These are phyloP conservation scores for Anaeramoeba flamelloides DNA, from an alignment of 78 protist genomes.

Conservation along the genomic window DNA sequence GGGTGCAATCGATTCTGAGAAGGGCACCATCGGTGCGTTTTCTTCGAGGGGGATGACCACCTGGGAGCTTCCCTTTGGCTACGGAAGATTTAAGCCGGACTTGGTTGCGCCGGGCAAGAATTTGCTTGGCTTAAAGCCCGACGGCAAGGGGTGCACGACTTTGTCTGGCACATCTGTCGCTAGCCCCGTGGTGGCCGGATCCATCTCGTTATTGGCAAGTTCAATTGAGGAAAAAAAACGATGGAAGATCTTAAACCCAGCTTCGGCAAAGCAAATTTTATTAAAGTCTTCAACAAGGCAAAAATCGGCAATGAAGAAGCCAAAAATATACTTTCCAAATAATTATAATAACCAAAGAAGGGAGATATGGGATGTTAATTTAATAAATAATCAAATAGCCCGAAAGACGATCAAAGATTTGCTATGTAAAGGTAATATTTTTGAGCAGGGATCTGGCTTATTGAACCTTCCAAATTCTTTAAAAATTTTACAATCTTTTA, in stretches of 20 bases:
- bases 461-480: conserved; percentile 27
- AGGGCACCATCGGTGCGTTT: no score
- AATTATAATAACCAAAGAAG: no score
- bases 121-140: neutral
- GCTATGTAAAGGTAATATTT: conserved; percentile 24
- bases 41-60: conserved; percentile 62
- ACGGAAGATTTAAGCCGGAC: conserved; percentile 88
- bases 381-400: no score
- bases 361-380: no score
- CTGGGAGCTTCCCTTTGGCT: conserved; percentile 79
- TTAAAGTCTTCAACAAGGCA: no score
- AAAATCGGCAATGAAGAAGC: no score
- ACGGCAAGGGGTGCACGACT: conserved; percentile 27
- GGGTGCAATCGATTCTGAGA: conserved; percentile 43
- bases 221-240: no score
- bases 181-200: conserved; percentile 83
- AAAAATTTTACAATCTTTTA: no score
- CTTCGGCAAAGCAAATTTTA: no score
- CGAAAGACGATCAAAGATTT: no score
- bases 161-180: conserved; percentile 74
- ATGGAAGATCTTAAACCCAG: no score
- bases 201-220: conserved; percentile 23
- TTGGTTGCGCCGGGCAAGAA: conserved; percentile 48
- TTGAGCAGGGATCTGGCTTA: conserved; percentile 61
- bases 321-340: no score